Evolutionary conservation across 2,329 filamentous ascomycete genomes (phyloP).

Genomic region (Sphaerulina musiva): DNA sequence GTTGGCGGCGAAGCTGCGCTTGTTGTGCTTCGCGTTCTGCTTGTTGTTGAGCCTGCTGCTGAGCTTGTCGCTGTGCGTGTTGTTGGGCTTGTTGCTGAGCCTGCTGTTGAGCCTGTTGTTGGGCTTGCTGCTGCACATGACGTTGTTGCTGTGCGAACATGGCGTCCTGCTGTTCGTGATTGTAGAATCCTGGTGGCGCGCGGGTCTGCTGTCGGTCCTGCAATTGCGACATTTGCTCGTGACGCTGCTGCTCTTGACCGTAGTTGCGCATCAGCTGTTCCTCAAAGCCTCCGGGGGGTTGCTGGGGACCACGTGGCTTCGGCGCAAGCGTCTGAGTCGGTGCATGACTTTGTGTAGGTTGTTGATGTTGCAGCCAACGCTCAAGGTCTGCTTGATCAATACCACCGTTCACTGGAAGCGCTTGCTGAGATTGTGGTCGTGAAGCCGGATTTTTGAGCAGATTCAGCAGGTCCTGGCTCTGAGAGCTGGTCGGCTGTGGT

Average conservation of each 20-base stretch:
- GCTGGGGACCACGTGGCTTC: conserved; percentile 33
- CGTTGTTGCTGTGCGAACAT: conserved; percentile 30
- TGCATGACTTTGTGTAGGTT: conserved; percentile 9
- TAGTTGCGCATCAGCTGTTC: conserved; percentile 32
- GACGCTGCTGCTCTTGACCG: conserved; percentile 20
- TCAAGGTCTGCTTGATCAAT: conserved; percentile 26
- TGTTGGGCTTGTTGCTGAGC: conserved; percentile 4
- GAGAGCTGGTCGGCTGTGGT: conserved; percentile 47
- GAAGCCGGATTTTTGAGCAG: conserved; percentile 54
- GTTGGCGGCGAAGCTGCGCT: conserved; percentile 7
- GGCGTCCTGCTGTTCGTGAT: conserved; percentile 28
- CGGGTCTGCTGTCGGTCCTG: conserved; percentile 27
- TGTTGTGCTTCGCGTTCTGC: conserved; percentile 6
- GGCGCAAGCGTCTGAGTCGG: conserved; percentile 25
- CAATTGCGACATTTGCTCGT: conserved; percentile 16
- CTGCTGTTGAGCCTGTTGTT: conserved; percentile 9
- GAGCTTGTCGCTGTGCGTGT: conserved; percentile 20
- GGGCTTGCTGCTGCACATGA: conserved; percentile 20
- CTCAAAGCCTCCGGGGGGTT: conserved; percentile 32
- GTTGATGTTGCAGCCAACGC: conserved; percentile 32
- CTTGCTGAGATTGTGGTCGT: conserved; percentile 26
- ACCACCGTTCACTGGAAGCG: conserved; percentile 27
- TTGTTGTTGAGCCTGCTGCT: conserved; percentile 9
- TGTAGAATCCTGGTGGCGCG: conserved; percentile 32
- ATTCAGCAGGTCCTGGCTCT: conserved; percentile 78